phyloP scores from a whole-genome alignment of 139 green algal species.

The Auxenochlorella protothecoides region DNA sequence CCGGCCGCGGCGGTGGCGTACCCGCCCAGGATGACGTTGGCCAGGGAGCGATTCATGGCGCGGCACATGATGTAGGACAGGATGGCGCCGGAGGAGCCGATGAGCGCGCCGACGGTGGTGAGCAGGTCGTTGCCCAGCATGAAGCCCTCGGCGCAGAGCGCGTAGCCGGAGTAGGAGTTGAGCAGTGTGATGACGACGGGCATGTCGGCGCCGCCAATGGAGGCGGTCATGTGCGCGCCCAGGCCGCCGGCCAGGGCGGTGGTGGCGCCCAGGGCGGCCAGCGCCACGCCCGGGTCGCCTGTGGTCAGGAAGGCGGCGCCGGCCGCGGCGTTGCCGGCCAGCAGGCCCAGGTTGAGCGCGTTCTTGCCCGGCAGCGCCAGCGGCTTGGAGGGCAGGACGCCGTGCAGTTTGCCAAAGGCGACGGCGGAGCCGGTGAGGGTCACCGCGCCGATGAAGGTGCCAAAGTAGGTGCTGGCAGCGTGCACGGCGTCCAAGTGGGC shows the following conservation, averaged over 20 bases:
- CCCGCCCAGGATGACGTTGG: conserved; percentile 80
- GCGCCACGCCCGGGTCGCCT: conserved; percentile 26
- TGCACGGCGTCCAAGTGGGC: conserved; percentile 33
- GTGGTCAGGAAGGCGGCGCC: conserved; percentile 42
- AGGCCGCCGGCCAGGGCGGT: conserved; percentile 52
- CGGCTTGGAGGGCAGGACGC: conserved; percentile 48
- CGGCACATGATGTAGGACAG: conserved; percentile 88
- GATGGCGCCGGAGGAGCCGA: conserved; percentile 78
- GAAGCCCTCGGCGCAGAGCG: conserved; percentile 81
- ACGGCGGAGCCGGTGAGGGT: conserved; percentile 73
- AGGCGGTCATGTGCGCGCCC: conserved; percentile 73
- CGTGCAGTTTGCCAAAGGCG: conserved; percentile 85
- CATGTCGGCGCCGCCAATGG: conserved; percentile 80
- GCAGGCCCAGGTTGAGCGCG: conserved; percentile 49
- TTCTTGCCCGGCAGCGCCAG: conserved; percentile 73
- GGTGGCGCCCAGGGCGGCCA: conserved; percentile 42
- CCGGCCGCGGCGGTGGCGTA: conserved; percentile 37
- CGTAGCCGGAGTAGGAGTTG: conserved; percentile 78
- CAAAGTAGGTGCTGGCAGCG: conserved; percentile 61
- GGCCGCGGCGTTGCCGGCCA: conserved; percentile 34
- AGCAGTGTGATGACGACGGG: conserved; percentile 88
- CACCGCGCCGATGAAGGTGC: conserved; percentile 72
- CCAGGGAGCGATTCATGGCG: conserved; percentile 79
- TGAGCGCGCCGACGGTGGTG: conserved; percentile 71
- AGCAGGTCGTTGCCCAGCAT: conserved; percentile 78